Evolutionary conservation across 208 protist species (phyloP).

Genomic region (Trypanosoma caninum): DNA sequence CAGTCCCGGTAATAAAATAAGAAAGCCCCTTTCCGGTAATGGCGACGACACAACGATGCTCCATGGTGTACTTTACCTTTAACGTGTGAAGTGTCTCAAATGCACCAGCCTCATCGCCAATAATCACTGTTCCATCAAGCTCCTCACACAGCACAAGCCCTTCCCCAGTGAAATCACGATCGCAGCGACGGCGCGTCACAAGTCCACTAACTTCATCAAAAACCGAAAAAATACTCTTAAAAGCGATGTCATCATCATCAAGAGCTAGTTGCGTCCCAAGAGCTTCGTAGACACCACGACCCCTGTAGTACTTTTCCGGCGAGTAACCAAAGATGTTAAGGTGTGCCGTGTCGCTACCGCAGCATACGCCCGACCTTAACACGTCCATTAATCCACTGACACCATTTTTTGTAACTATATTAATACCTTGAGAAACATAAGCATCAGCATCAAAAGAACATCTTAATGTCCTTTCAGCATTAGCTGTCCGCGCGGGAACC

Average conservation of each 20-base stretch:
- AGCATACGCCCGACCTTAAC: constrained; percentile 52
- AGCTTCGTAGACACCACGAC: constrained; percentile 65
- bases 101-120: constrained; percentile 29
- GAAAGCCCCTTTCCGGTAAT: constrained; percentile 60
- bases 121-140: constrained; percentile 41
- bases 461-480: neutral
- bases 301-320: constrained; percentile 56
- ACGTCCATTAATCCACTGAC: constrained; percentile 73
- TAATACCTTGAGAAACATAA: constrained; percentile 35
- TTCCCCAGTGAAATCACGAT: constrained; percentile 63
- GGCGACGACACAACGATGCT: constrained; percentile 71
- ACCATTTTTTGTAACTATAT: constrained; percentile 42
- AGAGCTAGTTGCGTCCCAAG: constrained; percentile 52
- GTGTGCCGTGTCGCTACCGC: constrained; percentile 79
- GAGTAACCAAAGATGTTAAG: constrained; percentile 67
- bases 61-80: constrained; percentile 59
- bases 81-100: constrained; percentile 26
- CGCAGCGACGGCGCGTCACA: constrained; percentile 60
- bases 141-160: constrained; percentile 46
- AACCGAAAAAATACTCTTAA: constrained; percentile 75
- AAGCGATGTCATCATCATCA: constrained; percentile 62
- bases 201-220: constrained; percentile 31
- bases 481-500: constrained; percentile 16
- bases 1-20: constrained; percentile 63
- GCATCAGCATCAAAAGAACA: neutral